Conservation (phyloP, 2,329 filamentous ascomycete species). For the Penicillium frequentans region DNA sequence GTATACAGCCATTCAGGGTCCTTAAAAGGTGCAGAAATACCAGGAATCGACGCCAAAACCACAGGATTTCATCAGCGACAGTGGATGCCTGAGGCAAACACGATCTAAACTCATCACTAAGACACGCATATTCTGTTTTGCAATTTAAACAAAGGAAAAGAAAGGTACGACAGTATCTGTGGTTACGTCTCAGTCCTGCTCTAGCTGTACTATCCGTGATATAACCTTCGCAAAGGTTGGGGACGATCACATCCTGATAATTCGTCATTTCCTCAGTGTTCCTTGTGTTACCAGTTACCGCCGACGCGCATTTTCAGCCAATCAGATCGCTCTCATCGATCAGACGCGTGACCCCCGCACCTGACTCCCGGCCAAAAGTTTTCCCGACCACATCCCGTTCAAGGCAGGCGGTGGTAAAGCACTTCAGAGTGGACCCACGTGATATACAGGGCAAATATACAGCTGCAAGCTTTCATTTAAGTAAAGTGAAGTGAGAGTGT, state of each 20-base stretch:
- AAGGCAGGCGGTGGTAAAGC: slow-evolving; percentile 2
- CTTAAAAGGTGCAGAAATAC: slow-evolving; percentile 14
- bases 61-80: neutral
- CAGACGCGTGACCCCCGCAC: neutral
- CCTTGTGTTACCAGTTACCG: neutral
- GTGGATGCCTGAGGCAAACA: slow-evolving; percentile 20
- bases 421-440: neutral
- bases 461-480: neutral
- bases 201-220: neutral
- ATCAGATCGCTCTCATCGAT: neutral
- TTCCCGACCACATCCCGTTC: neutral
- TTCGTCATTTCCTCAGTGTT: slow-evolving; percentile 2
- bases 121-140: neutral
- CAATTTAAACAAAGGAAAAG: neutral
- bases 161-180: slow-evolving; percentile 3
- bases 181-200: neutral
- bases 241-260: slow-evolving; percentile 3
- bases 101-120: neutral
- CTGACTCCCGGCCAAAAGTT: neutral
- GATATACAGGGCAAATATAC: neutral
- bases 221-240: neutral
- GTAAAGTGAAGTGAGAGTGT: neutral
- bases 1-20: slow-evolving; percentile 1
- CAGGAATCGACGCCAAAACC: slow-evolving; percentile 5
- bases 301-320: neutral